A percentile compares a stretch with the other conserved stretches of the same genome.
These are phyloP conservation scores for Oryza coarctata DNA, from an alignment of 176 grass and related monocot species.

Conservation along the genomic window DNA sequence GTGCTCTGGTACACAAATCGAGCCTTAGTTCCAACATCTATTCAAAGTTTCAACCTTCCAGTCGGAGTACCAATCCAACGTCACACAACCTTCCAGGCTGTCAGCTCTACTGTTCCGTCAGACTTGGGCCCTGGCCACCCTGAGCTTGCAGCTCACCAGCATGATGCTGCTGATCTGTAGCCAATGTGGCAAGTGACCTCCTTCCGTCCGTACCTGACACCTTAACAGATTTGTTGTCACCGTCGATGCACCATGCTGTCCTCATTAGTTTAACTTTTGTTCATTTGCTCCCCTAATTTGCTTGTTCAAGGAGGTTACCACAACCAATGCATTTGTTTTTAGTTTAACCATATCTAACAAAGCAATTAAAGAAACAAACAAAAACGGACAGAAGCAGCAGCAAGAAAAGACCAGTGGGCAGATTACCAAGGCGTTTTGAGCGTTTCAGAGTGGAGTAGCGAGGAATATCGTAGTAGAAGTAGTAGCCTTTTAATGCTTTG, in stretches of 20 bases:
- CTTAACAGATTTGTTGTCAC: constrained; percentile 19
- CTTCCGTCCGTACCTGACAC: not conserved
- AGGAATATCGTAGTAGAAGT: constrained; percentile 46
- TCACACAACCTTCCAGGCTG: not conserved
- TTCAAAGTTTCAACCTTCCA: not conserved
- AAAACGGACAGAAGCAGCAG: constrained; percentile 16
- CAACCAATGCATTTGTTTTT: not conserved
- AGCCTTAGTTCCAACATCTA: not conserved
- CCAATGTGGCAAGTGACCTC: not conserved
- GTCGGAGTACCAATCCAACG: not conserved
- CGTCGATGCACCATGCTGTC: constrained; percentile 6
- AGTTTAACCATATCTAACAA: constrained; percentile 2
- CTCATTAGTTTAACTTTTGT: not conserved
- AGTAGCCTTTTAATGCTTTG: constrained; percentile 9
- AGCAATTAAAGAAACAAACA: not conserved
- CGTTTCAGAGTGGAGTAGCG: not conserved
- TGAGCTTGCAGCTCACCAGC: no score
- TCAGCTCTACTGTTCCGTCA: not conserved
- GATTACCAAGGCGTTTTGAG: constrained; percentile 15
- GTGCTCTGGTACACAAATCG: not conserved
- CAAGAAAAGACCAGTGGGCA: not conserved
- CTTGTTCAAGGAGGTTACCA: not conserved
- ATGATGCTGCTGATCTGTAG: constrained; percentile 19
- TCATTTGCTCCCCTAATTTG: not conserved
- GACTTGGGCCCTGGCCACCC: not conserved